phyloP scores from a whole-genome alignment of 2,329 filamentous ascomycete genomes.

The Massarina eburnea region DNA sequence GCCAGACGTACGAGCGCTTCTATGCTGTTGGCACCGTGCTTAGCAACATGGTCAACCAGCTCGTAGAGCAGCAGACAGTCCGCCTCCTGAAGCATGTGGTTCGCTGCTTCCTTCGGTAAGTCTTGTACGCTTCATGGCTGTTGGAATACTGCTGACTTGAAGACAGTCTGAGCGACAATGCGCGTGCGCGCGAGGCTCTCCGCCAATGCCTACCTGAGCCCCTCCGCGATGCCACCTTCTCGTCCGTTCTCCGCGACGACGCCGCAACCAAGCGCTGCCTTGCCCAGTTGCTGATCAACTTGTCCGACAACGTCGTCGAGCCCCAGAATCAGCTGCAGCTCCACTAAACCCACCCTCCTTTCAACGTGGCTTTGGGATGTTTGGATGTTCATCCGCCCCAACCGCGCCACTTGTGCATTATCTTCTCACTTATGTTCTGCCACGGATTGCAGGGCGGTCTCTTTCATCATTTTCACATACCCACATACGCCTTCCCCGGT shows the following conservation, averaged over 20 bases:
- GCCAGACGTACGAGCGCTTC: conserved; percentile 97
- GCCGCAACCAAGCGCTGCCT: conserved; percentile 97
- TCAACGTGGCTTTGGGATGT: neutral
- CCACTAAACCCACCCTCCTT: conserved; percentile 19
- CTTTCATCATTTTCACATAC: conserved; percentile 6
- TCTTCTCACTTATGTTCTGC: neutral
- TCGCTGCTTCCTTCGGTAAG: conserved; percentile 89
- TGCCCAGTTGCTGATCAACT: conserved; percentile 93
- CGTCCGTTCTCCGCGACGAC: conserved; percentile 92
- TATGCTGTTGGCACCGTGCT: conserved; percentile 97
- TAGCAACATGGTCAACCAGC: conserved; percentile 97
- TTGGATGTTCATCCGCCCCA: neutral
- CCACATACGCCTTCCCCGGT: conserved; percentile 18
- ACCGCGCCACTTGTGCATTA: neutral
- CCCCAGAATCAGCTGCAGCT: conserved; percentile 42
- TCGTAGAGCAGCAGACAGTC: conserved; percentile 97
- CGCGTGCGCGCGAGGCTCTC: conserved; percentile 88
- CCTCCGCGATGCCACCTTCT: conserved; percentile 97
- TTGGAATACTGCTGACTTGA: conserved; percentile 16
- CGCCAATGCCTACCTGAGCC: conserved; percentile 96
- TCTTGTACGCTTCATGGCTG: conserved; percentile 2
- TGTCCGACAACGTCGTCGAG: conserved; percentile 82
- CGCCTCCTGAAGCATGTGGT: conserved; percentile 96
- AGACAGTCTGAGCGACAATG: conserved; percentile 88
- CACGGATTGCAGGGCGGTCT: conserved; percentile 3